A percentile compares a stretch with the other conserved stretches of the same genome.
These are phyloP conservation scores for Tricholoma terreum DNA, from an alignment of 768 basidiomycete species.

Conservation along the genomic window DNA sequence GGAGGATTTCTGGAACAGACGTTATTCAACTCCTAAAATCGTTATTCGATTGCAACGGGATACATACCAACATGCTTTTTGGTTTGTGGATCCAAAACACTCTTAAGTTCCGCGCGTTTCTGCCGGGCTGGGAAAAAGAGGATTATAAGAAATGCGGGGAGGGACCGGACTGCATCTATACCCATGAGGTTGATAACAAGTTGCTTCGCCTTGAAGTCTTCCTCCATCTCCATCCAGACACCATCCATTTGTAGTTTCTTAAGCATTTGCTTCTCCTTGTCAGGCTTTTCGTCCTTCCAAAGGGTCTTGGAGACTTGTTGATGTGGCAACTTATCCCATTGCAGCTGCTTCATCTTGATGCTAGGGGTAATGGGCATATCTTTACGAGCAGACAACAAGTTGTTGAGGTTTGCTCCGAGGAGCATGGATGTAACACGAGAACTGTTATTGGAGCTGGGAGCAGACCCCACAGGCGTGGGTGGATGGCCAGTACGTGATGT, in stretches of 20 bases:
- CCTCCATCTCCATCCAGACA: conserved; percentile 95
- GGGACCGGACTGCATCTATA: conserved; percentile 29
- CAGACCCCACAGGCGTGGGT: conserved; percentile 28
- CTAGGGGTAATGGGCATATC: conserved; percentile 81
- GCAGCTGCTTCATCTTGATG: conserved; percentile 95
- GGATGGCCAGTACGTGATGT: conserved; percentile 28
- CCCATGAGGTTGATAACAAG: conserved; percentile 88
- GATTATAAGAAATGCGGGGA: conserved; percentile 7
- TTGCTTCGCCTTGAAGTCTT: conserved; percentile 96
- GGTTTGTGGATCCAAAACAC: conserved; percentile 86
- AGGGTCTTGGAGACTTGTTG: conserved; percentile 82
- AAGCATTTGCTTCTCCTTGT: conserved; percentile 77
- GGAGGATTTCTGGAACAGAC: conserved; percentile 72
- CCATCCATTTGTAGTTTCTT: conserved; percentile 80
- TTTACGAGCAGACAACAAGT: conserved; percentile 66
- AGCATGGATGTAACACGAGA: conserved; percentile 59
- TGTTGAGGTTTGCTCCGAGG: conserved; percentile 54
- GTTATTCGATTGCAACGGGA: neutral
- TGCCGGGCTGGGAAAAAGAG: conserved; percentile 54
- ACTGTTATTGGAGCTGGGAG: conserved; percentile 34
- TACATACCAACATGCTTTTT: conserved; percentile 90
- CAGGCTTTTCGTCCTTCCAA: conserved; percentile 70
- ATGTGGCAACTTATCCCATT: conserved; percentile 98
- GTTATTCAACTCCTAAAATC: neutral
- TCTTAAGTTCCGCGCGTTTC: conserved; percentile 85